Base-by-base conservation (phyloP, 805 yeast genomes). In the Wickerhamiella kazuoi region DNA sequence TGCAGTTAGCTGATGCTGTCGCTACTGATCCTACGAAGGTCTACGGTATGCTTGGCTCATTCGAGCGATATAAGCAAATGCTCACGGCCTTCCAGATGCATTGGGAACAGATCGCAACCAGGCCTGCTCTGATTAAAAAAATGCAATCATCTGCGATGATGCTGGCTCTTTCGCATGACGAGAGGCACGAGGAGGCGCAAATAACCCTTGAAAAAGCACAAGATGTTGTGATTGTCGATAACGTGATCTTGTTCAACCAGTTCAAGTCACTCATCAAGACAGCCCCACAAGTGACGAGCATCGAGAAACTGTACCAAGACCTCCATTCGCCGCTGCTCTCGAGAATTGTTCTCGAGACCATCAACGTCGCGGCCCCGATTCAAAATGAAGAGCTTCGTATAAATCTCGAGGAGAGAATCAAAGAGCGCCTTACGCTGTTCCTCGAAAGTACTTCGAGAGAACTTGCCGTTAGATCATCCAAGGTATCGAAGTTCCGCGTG, bases 221-320 rank as follows among this genome's bases (percentile, higher is more conserved):
- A 1, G 52, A 58, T 13, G 39, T 59, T 19, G 54, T 52, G 8
- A 50, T 61, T 30, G 57, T 56, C 8, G 64, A 61, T 40, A 60
- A 62, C 39, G 55, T 62, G 5, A 51, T 59, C 9, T 39, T 50
- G 4, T 60, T 48, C 48, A 58, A 60, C 42, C 49, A 50, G 35
- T 61, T 61, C 49, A 56, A 53, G 37, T 28, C 41, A 18, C 43
- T 50, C 14, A 37, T 60, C 9, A 38, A 50, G 16, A 46, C 57
- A 1, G 60, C 60, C 3, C 66, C 66, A 1, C 62, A 54, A 39
- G 52, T 48, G n/a, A 40, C 40, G 11, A 30, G 23, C 1, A 36
- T 61, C 9, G 65, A 61, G 41, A 24, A 24, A 15, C 43, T 61
- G 2, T 62, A 58, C 35, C 6, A 17, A 3, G 33, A 30, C 3